Base-by-base conservation (phyloP, 148 eudicot species). In the Persicaria tinctoria region DNA sequence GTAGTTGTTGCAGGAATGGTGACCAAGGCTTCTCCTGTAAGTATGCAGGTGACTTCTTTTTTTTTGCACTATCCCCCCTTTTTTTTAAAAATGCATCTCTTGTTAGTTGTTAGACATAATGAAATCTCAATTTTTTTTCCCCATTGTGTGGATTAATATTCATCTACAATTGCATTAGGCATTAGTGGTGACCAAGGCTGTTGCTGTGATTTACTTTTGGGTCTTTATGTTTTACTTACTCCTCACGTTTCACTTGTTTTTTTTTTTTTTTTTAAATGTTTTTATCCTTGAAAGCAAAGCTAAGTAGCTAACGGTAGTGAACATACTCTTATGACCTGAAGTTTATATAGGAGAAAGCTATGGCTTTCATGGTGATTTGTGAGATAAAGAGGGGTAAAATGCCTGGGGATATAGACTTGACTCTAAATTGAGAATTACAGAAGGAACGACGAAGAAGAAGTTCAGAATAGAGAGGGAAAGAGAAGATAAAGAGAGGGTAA, bases 11-110 rank as follows among this genome's bases (percentile, higher is more conserved):
- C 79, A 51, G 60, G 56, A 60, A 63, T 62, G 74, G 76, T 75
- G 45, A 57, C 73, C 46, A 81, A 81, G 75, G 73, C 75, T 75
- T 51, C 78, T 72, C 72, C 71, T 53, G 54, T 78, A 45, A 82
- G 81, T 4, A 49, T 78, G 77, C 79, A 78, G 84, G 86, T 84
- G 49, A 51, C 14, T 8, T 12, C 14, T 51, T 13, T 27, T 51
- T 13, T 27, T 23, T 12, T 27, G 44, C 45, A 3, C 46, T 56
- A 16, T 16, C 23, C 9, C 45, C 18, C 23, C 38, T 45, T 56
- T 14, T 1, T 12, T 44, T 12, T 10, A 1, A 66, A 60, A 38
- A 14, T 2, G 18, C 46, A 44, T 66, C 70, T 38, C 8, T 38
- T 66, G 18, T 13, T 32, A 32, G 47, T 47, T 66, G 12, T 27